Evolutionary conservation across 139 green algal genomes (phyloP).

Genomic region (Pseudopediastrum boryanum): DNA sequence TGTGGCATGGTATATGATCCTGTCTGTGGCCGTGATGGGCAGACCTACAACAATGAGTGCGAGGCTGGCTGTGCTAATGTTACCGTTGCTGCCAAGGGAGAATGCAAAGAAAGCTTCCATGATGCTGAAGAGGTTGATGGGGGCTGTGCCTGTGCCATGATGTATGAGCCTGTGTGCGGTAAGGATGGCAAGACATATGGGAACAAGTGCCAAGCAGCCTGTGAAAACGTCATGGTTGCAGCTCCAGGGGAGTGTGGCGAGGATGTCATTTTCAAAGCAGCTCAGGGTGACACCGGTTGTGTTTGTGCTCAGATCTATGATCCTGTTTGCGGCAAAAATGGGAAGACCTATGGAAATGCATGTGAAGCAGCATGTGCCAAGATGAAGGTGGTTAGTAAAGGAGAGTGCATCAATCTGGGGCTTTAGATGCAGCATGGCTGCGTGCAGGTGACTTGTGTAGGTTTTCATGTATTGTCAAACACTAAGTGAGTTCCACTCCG

Average conservation of each 20-base stretch:
- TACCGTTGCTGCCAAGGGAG: constrained; percentile 12
- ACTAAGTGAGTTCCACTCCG: too few species aligned
- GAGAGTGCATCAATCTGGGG: too few species aligned
- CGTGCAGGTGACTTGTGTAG: too few species aligned
- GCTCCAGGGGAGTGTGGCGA: constrained; percentile 37
- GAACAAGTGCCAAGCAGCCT: constrained; percentile 45
- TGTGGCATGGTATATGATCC: constrained; percentile 44
- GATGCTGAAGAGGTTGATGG: neutral
- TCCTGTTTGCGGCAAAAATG: too few species aligned
- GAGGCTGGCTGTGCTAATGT: constrained; percentile 29
- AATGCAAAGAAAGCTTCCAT: constrained; percentile 10
- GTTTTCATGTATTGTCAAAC: too few species aligned
- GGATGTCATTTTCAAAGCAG: too few species aligned
- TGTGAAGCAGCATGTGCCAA: too few species aligned
- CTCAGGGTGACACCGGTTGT: too few species aligned
- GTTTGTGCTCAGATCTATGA: too few species aligned
- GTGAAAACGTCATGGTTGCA: constrained; percentile 9
- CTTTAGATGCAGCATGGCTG: too few species aligned
- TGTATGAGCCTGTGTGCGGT: constrained; percentile 33
- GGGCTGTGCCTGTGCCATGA: constrained; percentile 17
- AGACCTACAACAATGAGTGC: constrained; percentile 47
- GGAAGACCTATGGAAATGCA: too few species aligned
- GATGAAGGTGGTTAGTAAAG: too few species aligned
- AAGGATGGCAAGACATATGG: constrained; percentile 42
- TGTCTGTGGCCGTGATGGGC: constrained; percentile 44